A percentile compares a stretch with the other conserved stretches of the same genome.
These are phyloP conservation scores for Quercus aquifolioides DNA, from an alignment of 306 rosid species.

Conservation along the genomic window DNA sequence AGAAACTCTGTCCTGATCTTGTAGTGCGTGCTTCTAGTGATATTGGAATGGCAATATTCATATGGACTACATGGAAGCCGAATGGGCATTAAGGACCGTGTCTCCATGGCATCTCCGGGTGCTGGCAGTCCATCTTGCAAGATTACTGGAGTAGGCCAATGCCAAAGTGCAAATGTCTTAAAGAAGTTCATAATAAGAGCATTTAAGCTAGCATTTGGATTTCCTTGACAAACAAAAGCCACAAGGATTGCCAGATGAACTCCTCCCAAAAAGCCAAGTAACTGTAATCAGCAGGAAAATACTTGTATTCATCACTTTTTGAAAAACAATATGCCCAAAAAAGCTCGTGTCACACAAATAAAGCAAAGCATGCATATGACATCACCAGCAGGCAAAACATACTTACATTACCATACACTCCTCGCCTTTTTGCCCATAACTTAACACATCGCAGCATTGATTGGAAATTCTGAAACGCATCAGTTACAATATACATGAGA, in stretches of 20 bases:
- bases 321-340: conserved; percentile 1
- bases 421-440: conserved; percentile 55
- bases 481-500: conserved; percentile 4
- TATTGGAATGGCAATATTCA: conserved; percentile 38
- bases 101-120: conserved; percentile 8
- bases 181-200: conserved; percentile 36
- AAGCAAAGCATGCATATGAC: conserved; percentile 6
- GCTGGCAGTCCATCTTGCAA: conserved; percentile 29
- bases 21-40: conserved; percentile 39
- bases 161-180: conserved; percentile 44
- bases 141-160: conserved; percentile 45
- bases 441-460: conserved; percentile 41
- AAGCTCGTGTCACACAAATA: conserved; percentile 4
- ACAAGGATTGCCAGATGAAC: conserved; percentile 44
- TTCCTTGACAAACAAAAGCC: conserved; percentile 35
- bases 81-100: conserved; percentile 42
- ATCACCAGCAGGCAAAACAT: conserved; percentile 6
- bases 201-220: conserved; percentile 34
- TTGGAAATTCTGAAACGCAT: conserved; percentile 41
- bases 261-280: conserved; percentile 50
- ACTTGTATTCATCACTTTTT: background rate
- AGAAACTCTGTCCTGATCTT: conserved; percentile 37
- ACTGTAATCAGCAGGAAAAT: conserved; percentile 22
- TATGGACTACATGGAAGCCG: conserved; percentile 32
- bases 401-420: conserved; percentile 57